Base-by-base conservation (phyloP, 306 rosid genomes). In the Abrus pulchellus region DNA sequence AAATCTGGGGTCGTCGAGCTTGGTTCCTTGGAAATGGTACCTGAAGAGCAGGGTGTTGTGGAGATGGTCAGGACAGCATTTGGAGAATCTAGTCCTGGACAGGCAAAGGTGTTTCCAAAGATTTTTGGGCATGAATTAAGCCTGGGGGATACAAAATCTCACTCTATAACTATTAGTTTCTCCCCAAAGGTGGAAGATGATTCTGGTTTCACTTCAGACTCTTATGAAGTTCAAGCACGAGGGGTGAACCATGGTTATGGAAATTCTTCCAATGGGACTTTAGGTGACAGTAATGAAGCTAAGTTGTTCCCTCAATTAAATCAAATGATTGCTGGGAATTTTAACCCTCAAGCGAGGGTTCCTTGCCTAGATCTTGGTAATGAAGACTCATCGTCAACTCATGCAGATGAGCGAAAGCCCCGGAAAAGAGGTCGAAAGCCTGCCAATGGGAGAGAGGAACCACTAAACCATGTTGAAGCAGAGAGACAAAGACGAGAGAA, bases 361-460 rank as follows among this genome's bases (percentile, higher is more conserved):
- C 87, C 95, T 28, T 82, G 76, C 68, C 20, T 78, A 29, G 98
- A 94, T 72, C 84, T 88, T 5, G 85, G 88, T 5, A 89, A 84
- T 61, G 98, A 94, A 30, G 98, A 94, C 40, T 84, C 88, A 5
- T 86, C 80, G 28, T 83, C 87, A 1, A 76, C 89, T 78, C 97
- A 79, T 71, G 80, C 83, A 47, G 98, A 92, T 56, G 98, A 94
- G 82, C 80, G 89, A 60, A 94, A 94, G 77, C 98, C 98, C 1
- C 89, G 97, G 65, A 94, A 94, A 84, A 87, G 98, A 81, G 98
- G 98, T 59, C 87, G 98, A 81, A 94, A 94, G 86, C 98, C 98
- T 20, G 95, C 98, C 6, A 94, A 94, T 81, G 98, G 97, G 49
- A 88, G 98, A 71, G 98, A 94, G 90, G 98, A 94, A 65, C 97